phyloP scores from a whole-genome alignment of 1,284 basidiomycete genomes.

The Hymenochaete sp. region DNA sequence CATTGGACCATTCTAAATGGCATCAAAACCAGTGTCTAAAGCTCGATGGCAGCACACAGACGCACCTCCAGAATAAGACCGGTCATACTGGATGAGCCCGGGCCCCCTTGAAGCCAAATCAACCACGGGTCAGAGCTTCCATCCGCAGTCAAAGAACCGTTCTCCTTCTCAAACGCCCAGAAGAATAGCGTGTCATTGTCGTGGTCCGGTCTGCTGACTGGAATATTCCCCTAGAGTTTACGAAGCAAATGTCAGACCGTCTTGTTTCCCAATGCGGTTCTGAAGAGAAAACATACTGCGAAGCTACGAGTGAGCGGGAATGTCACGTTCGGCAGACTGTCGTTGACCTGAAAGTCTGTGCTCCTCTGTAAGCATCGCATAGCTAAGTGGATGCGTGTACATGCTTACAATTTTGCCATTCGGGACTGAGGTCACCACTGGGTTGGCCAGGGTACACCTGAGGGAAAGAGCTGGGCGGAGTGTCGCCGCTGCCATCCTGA shows the following conservation, averaged over 20 bases:
- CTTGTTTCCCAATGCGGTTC: no score
- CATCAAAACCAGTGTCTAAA: background rate
- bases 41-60: background rate
- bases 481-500: no score
- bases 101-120: constrained; percentile 70
- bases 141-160: constrained; percentile 47
- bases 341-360: constrained; percentile 39
- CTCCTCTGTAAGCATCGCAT: no score
- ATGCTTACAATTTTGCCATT: constrained; percentile 13
- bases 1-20: constrained; percentile 52
- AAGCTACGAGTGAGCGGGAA: constrained; percentile 47
- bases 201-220: constrained; percentile 52
- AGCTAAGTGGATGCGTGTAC: background rate
- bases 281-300: no score
- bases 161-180: constrained; percentile 53
- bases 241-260: no score
- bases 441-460: constrained; percentile 14
- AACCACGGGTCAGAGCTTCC: constrained; percentile 48
- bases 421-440: constrained; percentile 9
- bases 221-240: constrained; percentile 66
- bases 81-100: constrained; percentile 59
- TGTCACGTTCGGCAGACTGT: constrained; percentile 53
- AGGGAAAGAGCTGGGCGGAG: constrained; percentile 11
- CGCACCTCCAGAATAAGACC: constrained; percentile 47
- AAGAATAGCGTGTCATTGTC: constrained; percentile 69